Conservation (phyloP, 768 basidiomycete species). For the Coprinopsis cinerea region DNA sequence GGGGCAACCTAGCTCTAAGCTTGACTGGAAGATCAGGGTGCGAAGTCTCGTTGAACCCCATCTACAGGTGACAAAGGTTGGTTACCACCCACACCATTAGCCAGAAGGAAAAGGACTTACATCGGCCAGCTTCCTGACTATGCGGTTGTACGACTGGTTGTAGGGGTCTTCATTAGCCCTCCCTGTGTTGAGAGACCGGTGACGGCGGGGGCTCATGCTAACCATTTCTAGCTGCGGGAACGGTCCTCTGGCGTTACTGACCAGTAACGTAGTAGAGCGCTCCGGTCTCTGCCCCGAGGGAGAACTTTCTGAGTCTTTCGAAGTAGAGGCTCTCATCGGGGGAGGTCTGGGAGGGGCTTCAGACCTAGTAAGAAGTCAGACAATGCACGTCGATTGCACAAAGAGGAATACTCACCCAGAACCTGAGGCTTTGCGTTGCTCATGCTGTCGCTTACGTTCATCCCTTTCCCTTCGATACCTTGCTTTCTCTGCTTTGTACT, state of each 20-base stretch:
- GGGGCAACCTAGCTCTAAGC: conserved; percentile 45
- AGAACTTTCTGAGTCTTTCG: neutral
- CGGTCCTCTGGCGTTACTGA: conserved; percentile 55
- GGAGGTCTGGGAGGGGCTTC: neutral
- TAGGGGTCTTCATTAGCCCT: conserved; percentile 29
- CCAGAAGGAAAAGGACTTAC: conserved; percentile 30
- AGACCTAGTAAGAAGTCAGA: neutral
- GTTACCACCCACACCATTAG: too few species aligned
- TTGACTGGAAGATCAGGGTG: conserved; percentile 47
- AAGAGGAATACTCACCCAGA: conserved; percentile 8
- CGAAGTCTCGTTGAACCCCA: conserved; percentile 64
- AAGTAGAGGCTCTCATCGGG: neutral
- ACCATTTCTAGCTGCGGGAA: conserved; percentile 63
- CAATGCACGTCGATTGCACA: neutral
- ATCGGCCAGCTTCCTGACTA: conserved; percentile 56
- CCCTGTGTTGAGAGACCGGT: neutral
- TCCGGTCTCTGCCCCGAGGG: neutral
- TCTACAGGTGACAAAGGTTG: too few species aligned
- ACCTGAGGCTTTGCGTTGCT: conserved; percentile 15
- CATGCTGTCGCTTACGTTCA: conserved; percentile 36
- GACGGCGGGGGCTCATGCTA: conserved; percentile 31
- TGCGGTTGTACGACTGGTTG: conserved; percentile 41
- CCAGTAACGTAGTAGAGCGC: conserved; percentile 24
- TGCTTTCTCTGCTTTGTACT: conserved; percentile 68
- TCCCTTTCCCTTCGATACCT: conserved; percentile 57